phyloP scores from a whole-genome alignment of 2,329 filamentous ascomycete species.

The Colletotrichum cordylinicola region DNA sequence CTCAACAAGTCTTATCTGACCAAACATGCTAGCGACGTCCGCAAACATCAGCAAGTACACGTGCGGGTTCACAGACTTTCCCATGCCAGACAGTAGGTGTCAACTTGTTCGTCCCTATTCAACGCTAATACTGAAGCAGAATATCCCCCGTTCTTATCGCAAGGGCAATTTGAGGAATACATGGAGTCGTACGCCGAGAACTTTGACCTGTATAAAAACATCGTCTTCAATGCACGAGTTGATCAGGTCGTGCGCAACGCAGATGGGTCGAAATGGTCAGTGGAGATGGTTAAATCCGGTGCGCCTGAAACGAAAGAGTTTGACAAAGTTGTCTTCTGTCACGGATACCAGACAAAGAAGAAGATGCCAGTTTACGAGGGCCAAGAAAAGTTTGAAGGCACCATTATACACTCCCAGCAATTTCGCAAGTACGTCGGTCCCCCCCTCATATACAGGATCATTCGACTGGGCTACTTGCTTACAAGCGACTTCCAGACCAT shows the following conservation, averaged over 20 bases:
- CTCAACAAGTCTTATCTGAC: background rate
- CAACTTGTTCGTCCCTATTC: background rate
- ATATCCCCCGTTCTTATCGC: slow-evolving; percentile 30
- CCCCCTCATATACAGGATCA: background rate
- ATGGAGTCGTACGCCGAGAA: slow-evolving; percentile 45
- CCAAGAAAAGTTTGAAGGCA: slow-evolving; percentile 40
- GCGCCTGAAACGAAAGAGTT: slow-evolving; percentile 30
- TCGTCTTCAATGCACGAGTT: slow-evolving; percentile 37
- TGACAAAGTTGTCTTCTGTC: slow-evolving; percentile 42
- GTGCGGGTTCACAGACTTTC: slow-evolving; percentile 45
- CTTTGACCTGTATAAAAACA: slow-evolving; percentile 39
- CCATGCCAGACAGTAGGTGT: slow-evolving; percentile 41
- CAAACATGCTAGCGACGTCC: slow-evolving; percentile 26
- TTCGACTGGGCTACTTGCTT: rapidly evolving
- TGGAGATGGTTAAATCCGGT: slow-evolving; percentile 33
- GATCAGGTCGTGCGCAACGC: slow-evolving; percentile 31
- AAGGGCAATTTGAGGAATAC: slow-evolving; percentile 38
- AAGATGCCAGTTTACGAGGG: slow-evolving; percentile 40
- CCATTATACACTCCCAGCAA: slow-evolving; percentile 42
- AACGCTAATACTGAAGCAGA: slow-evolving; percentile 22
- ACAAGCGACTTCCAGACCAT: slow-evolving; percentile 22
- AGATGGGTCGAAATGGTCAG: slow-evolving; percentile 35
- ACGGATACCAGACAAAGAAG: slow-evolving; percentile 38
- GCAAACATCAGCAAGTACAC: slow-evolving; percentile 44
- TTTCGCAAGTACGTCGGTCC: slow-evolving; percentile 34